Base-by-base conservation (phyloP, 2,329 filamentous ascomycete species). In the Ustilaginoidea virens region DNA sequence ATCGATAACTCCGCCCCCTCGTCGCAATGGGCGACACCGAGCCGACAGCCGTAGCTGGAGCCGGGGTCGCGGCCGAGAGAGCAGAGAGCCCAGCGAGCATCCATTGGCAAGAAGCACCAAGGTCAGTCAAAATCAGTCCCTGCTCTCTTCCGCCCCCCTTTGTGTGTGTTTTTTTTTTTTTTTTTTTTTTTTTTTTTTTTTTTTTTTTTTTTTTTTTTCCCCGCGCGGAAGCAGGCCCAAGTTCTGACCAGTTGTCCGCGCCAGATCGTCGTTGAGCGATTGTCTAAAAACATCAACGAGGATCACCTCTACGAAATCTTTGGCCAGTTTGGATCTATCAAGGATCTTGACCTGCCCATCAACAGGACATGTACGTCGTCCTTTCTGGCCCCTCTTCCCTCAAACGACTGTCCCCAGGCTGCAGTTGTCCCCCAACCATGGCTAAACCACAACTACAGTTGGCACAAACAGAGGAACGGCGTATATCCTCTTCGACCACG, bases 231-330 rank as follows among this genome's bases (percentile, higher is more conserved):
- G n/a, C n/a, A n/a, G n/a, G n/a, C n/a, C n/a, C n/a, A n/a, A n/a
- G n/a, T n/a, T n/a, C n/a, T n/a, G n/a, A n/a, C n/a, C n/a, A n/a
- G n/a, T n/a, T n/a, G n/a, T n/a, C n/a, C n/a, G n/a, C n/a, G n/a
- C n/a, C 43, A 94, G 81, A 86, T 98, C 48, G 83, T 98, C 12
- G 80, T 98, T 26, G 90, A 98, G 54, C 86, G 92, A 37, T 65
- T 98, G 46, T 92, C 87, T 4, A 93, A 92, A 53, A 96, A 93
- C 46, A 78, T 98, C 42, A 92, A 81, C 33, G 81, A 87, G 49
- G 69, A 70, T 12, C 90, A 98, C 45, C 61, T 98, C 5, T 69
- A 73, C 40, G 90, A 98, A 50, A 93, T 98, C 35, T 98, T 98
- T 48, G 79, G 81, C 27, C 67, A 71, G 21, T 98, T 90, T 49